These are phyloP conservation scores for Fraxinus velutina DNA, from an alignment of 305 asterid genomes.

Conservation along the genomic window DNA sequence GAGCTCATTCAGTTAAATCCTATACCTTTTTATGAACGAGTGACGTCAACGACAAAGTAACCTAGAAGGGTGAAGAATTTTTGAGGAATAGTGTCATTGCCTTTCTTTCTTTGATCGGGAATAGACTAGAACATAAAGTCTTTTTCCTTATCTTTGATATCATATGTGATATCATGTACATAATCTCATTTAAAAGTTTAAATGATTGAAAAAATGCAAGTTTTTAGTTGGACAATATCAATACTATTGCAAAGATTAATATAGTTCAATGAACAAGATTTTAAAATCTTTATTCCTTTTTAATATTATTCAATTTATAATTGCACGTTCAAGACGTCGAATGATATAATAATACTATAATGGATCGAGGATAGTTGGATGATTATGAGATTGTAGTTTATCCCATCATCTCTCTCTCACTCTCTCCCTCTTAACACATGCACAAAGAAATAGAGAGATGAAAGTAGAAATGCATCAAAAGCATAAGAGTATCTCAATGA, in stretches of 20 bases:
- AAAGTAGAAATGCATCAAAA: slow-evolving; percentile 25
- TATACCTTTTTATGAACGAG: neutral
- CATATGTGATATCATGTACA: neutral
- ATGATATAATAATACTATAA: neutral
- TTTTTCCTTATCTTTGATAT: neutral
- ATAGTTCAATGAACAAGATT: neutral
- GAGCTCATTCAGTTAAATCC: neutral
- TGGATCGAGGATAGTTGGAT: neutral
- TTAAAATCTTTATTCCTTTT: neutral
- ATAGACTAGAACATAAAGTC: neutral
- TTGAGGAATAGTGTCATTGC: neutral
- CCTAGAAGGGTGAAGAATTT: neutral
- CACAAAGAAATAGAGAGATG: neutral
- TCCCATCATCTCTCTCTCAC: neutral
- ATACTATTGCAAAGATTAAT: neutral
- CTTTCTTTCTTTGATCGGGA: neutral
- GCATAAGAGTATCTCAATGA: slow-evolving; percentile 27
- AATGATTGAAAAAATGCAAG: neutral
- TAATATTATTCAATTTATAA: neutral
- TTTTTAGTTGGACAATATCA: neutral
- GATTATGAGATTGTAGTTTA: neutral
- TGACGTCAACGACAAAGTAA: neutral
- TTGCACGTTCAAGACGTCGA: neutral
- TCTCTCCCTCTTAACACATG: neutral
- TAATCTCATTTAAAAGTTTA: neutral